A percentile compares a stretch with the other conserved stretches of the same genome.
Evolutionary conservation across 2,329 filamentous ascomycete genomes (phyloP).

Genomic region (Pseudocercospora ulei): DNA sequence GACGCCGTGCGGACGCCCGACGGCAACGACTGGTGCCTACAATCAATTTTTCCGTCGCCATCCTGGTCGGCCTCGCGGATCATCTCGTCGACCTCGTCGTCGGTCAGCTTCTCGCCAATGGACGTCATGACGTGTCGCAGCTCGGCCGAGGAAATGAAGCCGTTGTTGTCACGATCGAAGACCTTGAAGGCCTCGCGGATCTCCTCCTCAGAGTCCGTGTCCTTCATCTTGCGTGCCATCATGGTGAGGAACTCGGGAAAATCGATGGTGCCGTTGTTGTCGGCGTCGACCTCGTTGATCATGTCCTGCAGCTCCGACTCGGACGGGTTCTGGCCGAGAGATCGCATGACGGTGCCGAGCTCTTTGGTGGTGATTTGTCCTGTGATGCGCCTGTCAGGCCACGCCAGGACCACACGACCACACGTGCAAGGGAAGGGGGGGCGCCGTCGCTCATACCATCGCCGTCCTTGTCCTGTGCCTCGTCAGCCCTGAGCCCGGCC

Average conservation of each 20-base stretch:
- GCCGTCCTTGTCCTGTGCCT: constrained; percentile 48
- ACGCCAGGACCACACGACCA: no score
- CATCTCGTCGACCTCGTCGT: constrained; percentile 58
- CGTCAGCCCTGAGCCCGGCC: constrained; percentile 22
- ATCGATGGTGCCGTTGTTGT: constrained; percentile 57
- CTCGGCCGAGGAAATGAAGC: constrained; percentile 55
- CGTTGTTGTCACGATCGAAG: constrained; percentile 57
- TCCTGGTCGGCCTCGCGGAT: constrained; percentile 56
- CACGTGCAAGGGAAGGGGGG: no score
- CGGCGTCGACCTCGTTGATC: constrained; percentile 57
- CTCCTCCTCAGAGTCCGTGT: constrained; percentile 54
- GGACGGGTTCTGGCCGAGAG: constrained; percentile 54
- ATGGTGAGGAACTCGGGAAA: constrained; percentile 58
- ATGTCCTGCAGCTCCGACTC: constrained; percentile 56
- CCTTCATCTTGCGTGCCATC: constrained; percentile 55
- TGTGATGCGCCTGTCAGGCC: constrained; percentile 27
- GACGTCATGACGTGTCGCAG: constrained; percentile 55
- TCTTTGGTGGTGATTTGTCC: constrained; percentile 56
- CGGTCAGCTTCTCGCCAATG: constrained; percentile 55
- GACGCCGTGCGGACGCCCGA: background rate
- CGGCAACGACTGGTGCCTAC: constrained; percentile 36
- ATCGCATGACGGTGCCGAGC: constrained; percentile 55
- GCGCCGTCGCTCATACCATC: constrained; percentile 40
- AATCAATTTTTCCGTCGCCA: constrained; percentile 56
- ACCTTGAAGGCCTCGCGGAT: constrained; percentile 57